phyloP scores from a whole-genome alignment of 805 yeast species.

The Yamadazyma sp. region DNA sequence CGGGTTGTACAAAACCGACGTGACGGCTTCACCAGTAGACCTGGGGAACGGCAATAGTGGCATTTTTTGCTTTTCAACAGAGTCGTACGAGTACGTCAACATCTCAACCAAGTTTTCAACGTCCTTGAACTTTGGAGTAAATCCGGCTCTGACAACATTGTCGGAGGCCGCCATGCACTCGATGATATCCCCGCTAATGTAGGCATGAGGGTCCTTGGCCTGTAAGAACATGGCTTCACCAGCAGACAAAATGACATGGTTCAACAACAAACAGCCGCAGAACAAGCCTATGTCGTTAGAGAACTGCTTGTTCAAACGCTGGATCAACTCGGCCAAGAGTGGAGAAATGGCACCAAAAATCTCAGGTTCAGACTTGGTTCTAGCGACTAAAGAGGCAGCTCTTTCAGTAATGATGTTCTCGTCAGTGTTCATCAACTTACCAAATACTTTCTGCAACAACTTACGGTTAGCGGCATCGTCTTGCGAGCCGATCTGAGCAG shows the following conservation, averaged over 20 bases:
- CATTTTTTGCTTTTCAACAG: constrained; percentile 94
- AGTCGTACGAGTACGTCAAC: constrained; percentile 86
- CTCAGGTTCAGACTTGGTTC: constrained; percentile 60
- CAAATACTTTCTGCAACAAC: constrained; percentile 72
- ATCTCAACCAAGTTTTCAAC: constrained; percentile 83
- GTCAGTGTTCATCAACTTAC: constrained; percentile 80
- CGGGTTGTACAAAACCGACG: constrained; percentile 76
- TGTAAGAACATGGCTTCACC: constrained; percentile 97
- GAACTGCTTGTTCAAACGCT: constrained; percentile 80
- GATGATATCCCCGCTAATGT: constrained; percentile 93
- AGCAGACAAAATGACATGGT: constrained; percentile 75
- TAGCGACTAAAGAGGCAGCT: constrained; percentile 64
- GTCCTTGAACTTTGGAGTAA: constrained; percentile 99
- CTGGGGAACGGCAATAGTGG: constrained; percentile 56
- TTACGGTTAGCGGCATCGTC: constrained; percentile 60
- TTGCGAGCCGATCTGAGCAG: constrained; percentile 46
- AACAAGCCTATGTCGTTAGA: constrained; percentile 93
- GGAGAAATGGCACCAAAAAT: constrained; percentile 49
- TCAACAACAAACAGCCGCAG: constrained; percentile 91
- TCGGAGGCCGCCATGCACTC: constrained; percentile 99
- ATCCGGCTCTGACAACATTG: constrained; percentile 97
- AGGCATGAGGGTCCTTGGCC: constrained; percentile 98
- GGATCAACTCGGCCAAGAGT: constrained; percentile 68
- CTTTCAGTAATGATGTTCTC: constrained; percentile 54
- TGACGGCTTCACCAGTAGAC: constrained; percentile 62